Base-by-base conservation (phyloP, 768 basidiomycete genomes). In the Hygrophoropsis aurantiaca region DNA sequence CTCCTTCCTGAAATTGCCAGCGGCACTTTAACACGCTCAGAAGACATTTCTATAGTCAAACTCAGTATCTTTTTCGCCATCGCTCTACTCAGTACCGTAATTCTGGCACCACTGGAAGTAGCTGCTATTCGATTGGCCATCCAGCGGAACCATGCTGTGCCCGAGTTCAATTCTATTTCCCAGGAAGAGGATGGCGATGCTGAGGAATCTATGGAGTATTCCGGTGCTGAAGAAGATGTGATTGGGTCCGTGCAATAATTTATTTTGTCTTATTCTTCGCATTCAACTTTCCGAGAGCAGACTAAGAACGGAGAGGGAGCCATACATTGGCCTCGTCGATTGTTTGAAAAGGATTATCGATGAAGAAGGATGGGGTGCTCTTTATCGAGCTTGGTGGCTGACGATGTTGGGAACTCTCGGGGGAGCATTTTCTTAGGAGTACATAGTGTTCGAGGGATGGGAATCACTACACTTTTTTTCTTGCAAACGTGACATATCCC, bases 311-410 rank as follows among this genome's bases (percentile, higher is more conserved):
- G 90, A 90, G 63, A 80, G 75, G 35, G 87, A 93, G 56, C 89
- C 91, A 23, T 93, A 93, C 59, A 60, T 76, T 27, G 84, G 90
- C 6, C 64, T 93, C 25, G 62, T 79, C 7, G 87, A 93, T 60
- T 91, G 89, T 49, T 82, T 74, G 10, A 87, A 86, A 66, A 76
- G 81, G 53, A 90, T 92, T 26, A 60, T 86, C 11, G 75, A 85
- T 26, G 90, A 94, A 64, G 91, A 94, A 62, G 91, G 91, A 1
- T 78, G 77, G 69, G 61, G 64, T 54, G 76, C 87, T 0, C 62
- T 94, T 44, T 90, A 88, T 60, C 83, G 90, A 26, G 90, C 84
- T 4, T 92, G 89, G 89, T 92, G 90, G 90, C 59, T 90, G 41
- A 89, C 86, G 4, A 70, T 87, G 63, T 54, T 89, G 33, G 84